Base-by-base conservation (phyloP, 441 rosid species). In the Cnidoscolus chayamansa region DNA sequence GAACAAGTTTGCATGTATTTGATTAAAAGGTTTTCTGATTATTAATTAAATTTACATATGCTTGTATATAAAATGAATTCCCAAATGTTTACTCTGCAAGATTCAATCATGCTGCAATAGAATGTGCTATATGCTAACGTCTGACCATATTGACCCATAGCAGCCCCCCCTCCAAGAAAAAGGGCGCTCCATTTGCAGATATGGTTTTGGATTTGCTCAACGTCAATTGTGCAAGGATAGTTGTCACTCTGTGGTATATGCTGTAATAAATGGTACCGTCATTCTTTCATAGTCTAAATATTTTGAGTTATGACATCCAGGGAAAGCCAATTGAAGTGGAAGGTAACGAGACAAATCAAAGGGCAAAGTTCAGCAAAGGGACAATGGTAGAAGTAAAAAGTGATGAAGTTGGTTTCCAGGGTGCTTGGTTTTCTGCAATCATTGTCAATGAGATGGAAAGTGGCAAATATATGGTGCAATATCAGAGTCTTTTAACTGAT, bases 371-470 rank as follows among this genome's bases (percentile, higher is more conserved):
- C 68, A 31, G 60, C 9, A 77, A 63, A 59, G 77, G 86, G 25
- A 79, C 74, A 77, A 70, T 25, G 66, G 87, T 93, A 7, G 96
- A 91, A 84, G 93, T 89, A 47, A 86, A 81, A 73, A 89, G 88
- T 54, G 86, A 87, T 54, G 97, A 91, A 78, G 88, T 86, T 69
- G 97, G 97, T 32, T 88, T 86, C 63, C 79, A 86, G 72, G 97
- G 89, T 83, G 92, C 97, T 75, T 88, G 94, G 94, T 93, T 88
- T 80, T 67, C 75, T 13, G 98, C 88, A 62, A 85, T 81, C 59
- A 65, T 88, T 59, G 64, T 84, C 9, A 75, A 84, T 58, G 73
- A 67, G 70, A 16, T 64, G 35, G 82, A 81, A 49, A 75, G 54
- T 12, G 86, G 67, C 54, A 86, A 78, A 74, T 91, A 80, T 77